Conservation (phyloP, 2,329 filamentous ascomycete genomes). For the Aspergillus quadricinctus region DNA sequence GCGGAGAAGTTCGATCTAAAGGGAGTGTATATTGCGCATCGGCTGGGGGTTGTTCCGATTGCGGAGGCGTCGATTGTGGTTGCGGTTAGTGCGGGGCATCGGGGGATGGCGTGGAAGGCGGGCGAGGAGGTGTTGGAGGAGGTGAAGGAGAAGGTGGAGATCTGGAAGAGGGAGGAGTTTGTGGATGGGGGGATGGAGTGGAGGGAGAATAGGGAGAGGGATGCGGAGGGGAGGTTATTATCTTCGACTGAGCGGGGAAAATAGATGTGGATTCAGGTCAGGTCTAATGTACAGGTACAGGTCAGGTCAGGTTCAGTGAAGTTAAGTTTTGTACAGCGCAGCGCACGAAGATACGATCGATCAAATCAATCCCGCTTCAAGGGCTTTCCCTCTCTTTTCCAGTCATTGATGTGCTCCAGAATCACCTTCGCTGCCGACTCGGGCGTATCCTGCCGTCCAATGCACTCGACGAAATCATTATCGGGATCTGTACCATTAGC, state of each 20-base stretch:
- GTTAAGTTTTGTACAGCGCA: neutral
- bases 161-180: slow-evolving; percentile 94
- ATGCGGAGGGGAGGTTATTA: slow-evolving; percentile 40
- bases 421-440: slow-evolving; percentile 82
- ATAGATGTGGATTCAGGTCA: slow-evolving; percentile 3
- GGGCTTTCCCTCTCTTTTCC: slow-evolving; percentile 53
- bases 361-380: slow-evolving; percentile 43
- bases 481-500: slow-evolving; percentile 65
- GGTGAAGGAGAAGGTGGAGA: slow-evolving; percentile 82
- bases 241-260: neutral
- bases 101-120: slow-evolving; percentile 78
- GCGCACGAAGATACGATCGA: slow-evolving; percentile 2
- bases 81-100: slow-evolving; percentile 76
- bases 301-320: slow-evolving; percentile 4
- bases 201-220: slow-evolving; percentile 80
- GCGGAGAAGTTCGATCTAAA: slow-evolving; percentile 60
- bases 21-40: slow-evolving; percentile 75
- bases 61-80: slow-evolving; percentile 93
- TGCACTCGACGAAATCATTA: slow-evolving; percentile 94
- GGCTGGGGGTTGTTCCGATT: slow-evolving; percentile 79
- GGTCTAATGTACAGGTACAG: slow-evolving; percentile 21
- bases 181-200: slow-evolving; percentile 67
- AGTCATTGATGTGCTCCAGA: slow-evolving; percentile 76
- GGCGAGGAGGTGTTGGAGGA: slow-evolving; percentile 85
- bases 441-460: slow-evolving; percentile 90